Evolutionary conservation across 2,329 filamentous ascomycete genomes (phyloP).

Genomic region (Ceratocystis lukuohia): DNA sequence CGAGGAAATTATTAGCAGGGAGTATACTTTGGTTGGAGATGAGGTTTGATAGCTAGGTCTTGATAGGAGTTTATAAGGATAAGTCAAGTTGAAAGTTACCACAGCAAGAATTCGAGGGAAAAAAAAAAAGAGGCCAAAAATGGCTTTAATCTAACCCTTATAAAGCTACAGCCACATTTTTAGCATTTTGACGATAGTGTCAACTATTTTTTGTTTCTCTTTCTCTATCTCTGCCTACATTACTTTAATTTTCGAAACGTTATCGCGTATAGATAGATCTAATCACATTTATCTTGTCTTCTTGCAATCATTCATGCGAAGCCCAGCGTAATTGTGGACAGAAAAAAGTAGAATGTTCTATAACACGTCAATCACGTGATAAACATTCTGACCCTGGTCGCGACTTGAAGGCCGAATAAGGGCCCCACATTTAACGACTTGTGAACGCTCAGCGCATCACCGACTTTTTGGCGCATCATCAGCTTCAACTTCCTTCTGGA

Average conservation of each 20-base stretch:
- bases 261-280: too few species aligned
- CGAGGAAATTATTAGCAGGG: neutral
- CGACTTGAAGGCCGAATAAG: neutral
- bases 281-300: too few species aligned
- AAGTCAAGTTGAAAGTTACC: neutral
- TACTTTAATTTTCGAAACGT: too few species aligned
- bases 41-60: neutral
- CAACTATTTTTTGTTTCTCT: too few species aligned
- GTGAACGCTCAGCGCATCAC: neutral
- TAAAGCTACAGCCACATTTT: too few species aligned
- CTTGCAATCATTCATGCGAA: too few species aligned
- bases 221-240: too few species aligned
- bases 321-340: too few species aligned
- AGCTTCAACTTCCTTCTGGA: neutral
- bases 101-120: neutral
- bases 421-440: neutral
- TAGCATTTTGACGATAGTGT: too few species aligned
- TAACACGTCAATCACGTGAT: neutral
- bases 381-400: neutral
- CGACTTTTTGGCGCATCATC: neutral
- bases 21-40: neutral
- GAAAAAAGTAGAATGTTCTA: too few species aligned
- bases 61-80: conserved; percentile 2
- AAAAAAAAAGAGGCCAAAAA: neutral
- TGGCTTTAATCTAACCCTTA: too few species aligned